Evolutionary conservation across 768 basidiomycete species (phyloP), one percentile per base, ranked within the genome.

Genomic region (Rhodotorula paludigena): DNA sequence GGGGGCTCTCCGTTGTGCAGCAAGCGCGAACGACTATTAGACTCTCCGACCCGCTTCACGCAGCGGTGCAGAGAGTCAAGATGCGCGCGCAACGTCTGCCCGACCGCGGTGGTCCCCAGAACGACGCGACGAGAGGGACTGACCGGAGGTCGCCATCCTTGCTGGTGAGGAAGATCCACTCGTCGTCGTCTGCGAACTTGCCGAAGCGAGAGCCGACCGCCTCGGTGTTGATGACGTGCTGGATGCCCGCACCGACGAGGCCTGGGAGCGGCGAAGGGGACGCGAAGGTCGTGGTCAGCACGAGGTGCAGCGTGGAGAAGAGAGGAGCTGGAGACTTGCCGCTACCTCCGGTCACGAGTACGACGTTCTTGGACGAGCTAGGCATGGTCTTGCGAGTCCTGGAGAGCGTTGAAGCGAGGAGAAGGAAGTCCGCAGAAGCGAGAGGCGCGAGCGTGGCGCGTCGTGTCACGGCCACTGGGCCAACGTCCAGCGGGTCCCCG

Each of bases 91-190:
- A 42, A 42, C 16, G 9, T 5, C 15, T 14, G 42, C 23, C 20
- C 16, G 42, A 14, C 54, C 25, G 45, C 11, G 11, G 25, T 23
- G 3, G 45, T 11, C 25, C 23, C 23, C 1, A 47, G 21, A 51
- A 11, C 20, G 30, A 33, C 8, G n/a, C n/a, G 38, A 32, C 15
- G 47, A 35, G 32, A 14, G 16, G 32, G 47, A 30, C 16, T 32
- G 23, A 32, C 25, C 38, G 35, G 42, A 96, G 81, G 82, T 96
- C 92, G 21, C 84, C 91, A 48, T 94, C 91, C 49, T 84, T 82
- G 33, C 87, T 87, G 48, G 83, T 82, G 11, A 86, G 83, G 78
- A 92, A 97, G 52, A 93, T 82, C 92, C 92, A 96, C 41, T 82
- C 84, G 81, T 96, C 92, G 51, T 85, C 87, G 16, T 83, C 79